Evolutionary conservation across 1,284 basidiomycete genomes (phyloP).

Genomic region (Ganoderma boninense): DNA sequence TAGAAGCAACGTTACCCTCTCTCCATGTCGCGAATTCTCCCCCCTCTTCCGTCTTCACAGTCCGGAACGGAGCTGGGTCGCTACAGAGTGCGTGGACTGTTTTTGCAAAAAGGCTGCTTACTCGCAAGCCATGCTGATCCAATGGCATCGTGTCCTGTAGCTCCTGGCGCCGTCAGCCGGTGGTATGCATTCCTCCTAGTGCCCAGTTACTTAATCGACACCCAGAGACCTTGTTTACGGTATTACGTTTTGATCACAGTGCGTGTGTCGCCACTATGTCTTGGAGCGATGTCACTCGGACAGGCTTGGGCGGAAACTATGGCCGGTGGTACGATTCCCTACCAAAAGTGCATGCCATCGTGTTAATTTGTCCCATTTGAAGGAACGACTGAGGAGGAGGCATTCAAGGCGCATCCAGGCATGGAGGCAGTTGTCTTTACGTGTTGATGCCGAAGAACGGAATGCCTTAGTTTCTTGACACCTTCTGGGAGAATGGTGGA

Average conservation of each 20-base stretch:
- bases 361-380: neutral
- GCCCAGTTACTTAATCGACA: too few species aligned
- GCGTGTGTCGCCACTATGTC: constrained; percentile 26
- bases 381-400: constrained; percentile 15
- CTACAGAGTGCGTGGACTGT: constrained; percentile 5
- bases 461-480: constrained; percentile 41
- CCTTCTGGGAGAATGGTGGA: constrained; percentile 41
- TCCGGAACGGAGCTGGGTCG: constrained; percentile 18
- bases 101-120: neutral
- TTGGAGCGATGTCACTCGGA: constrained; percentile 26
- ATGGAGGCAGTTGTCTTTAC: neutral
- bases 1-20: neutral
- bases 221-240: neutral
- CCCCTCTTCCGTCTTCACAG: neutral
- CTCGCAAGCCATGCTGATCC: neutral
- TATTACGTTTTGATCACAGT: constrained; percentile 9
- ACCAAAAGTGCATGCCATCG: neutral
- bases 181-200: constrained; percentile 3
- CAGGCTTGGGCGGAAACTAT: constrained; percentile 17
- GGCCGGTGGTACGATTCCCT: constrained; percentile 13
- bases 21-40: neutral
- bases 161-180: constrained; percentile 23
- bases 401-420: constrained; percentile 15
- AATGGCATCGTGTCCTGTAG: neutral
- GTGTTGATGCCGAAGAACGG: neutral